Percentiles rank a stretch among this genome's conserved stretches.
phyloP scores from a whole-genome alignment of 257 asterid genomes.

The Lycium barbarum region DNA sequence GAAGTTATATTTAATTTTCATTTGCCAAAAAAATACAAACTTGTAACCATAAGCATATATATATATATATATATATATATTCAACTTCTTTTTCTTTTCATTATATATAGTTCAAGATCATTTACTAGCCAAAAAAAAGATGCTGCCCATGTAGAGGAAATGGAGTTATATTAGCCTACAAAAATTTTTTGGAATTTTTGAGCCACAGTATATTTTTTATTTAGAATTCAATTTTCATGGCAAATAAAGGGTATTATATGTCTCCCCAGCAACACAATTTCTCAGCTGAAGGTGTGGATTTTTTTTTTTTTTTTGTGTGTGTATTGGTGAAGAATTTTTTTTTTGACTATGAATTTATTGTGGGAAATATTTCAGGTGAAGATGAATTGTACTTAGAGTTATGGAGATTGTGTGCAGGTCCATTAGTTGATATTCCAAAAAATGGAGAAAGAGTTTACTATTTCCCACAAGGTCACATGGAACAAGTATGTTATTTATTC shows the following conservation, averaged over 20 bases:
- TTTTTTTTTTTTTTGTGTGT: background rate
- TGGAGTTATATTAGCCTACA: background rate
- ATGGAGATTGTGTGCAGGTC: constrained; percentile 98
- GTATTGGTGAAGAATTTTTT: background rate
- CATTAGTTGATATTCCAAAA: constrained; percentile 88
- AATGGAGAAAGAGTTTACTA: constrained; percentile 76
- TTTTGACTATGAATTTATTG: background rate
- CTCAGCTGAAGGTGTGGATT: constrained; percentile 38
- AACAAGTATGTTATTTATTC: constrained; percentile 64
- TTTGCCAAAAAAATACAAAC: constrained; percentile 4
- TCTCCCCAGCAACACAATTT: constrained; percentile 41
- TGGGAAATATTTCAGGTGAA: constrained; percentile 39
- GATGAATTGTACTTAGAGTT: constrained; percentile 69
- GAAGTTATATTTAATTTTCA: background rate
- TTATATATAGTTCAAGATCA: background rate
- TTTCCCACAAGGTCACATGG: constrained; percentile 98
- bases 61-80: background rate
- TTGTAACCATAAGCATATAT: background rate
- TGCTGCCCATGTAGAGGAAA: background rate
- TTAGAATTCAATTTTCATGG: constrained; percentile 35
- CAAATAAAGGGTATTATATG: constrained; percentile 35
- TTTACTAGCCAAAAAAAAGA: background rate
- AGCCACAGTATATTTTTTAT: background rate
- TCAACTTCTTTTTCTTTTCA: background rate
- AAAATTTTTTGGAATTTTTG: background rate